phyloP scores from a whole-genome alignment of 352 stramenopile genomes.

The Pythium pyrilobum region DNA sequence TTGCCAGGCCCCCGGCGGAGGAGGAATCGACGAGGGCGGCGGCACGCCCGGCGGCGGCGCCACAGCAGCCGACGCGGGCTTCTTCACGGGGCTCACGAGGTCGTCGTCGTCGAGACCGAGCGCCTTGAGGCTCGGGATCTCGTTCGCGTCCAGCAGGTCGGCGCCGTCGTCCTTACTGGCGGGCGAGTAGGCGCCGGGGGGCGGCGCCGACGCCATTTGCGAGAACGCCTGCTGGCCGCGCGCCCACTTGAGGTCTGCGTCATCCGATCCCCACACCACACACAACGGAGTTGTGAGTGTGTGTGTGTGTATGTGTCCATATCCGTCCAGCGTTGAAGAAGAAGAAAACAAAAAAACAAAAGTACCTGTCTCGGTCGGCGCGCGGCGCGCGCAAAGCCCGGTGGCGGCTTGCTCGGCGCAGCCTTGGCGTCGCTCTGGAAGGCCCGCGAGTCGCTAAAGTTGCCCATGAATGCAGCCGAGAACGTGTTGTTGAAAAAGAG shows the following conservation, averaged over 20 bases:
- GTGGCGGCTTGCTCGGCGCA: conserved; percentile 26
- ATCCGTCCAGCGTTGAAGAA: neutral
- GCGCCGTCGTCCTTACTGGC: conserved; percentile 29
- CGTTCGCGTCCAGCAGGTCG: conserved; percentile 59
- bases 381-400: conserved; percentile 48
- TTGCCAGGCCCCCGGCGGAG: conserved; percentile 20
- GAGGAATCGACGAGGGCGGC: conserved; percentile 14
- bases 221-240: conserved; percentile 72
- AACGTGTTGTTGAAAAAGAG: conserved; percentile 86
- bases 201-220: conserved; percentile 18
- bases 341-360: neutral
- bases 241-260: conserved; percentile 67
- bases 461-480: conserved; percentile 79
- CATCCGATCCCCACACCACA: no score
- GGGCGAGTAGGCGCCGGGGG: conserved; percentile 25
- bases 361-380: conserved; percentile 35
- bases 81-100: conserved; percentile 8
- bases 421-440: conserved; percentile 2
- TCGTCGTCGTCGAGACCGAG: conserved; percentile 78
- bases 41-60: conserved; percentile 15
- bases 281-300: neutral
- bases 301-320: neutral
- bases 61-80: no score
- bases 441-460: conserved; percentile 43
- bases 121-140: conserved; percentile 54